Evolutionary conservation across 2,329 filamentous ascomycete species (phyloP), one percentile per base, ranked within the genome.

Genomic region (Fusarium algeriense): DNA sequence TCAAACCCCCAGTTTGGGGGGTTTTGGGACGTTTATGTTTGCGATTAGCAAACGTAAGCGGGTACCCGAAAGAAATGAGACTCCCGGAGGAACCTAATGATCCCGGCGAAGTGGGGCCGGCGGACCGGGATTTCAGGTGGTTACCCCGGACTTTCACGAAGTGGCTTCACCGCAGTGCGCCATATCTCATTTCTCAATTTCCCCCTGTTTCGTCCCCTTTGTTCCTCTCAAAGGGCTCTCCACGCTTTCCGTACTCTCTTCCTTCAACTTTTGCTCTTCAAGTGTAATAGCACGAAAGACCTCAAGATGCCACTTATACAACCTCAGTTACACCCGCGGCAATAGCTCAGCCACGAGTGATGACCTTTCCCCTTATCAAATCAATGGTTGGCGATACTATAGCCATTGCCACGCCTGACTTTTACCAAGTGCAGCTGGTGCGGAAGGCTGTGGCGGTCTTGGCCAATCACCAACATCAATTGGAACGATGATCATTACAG

Each of bases 151-250:
- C 45, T 35, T 26, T 60, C 19, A 14, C 20, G 15, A 32, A 23
- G 54, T 48, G 62, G 64, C 40, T 66, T 67, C 28, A 23, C n/a
- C 10, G 10, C n/a, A 43, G n/a, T 45, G 30, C 46, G 41, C 41
- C 23, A 48, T 54, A 34, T 54, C n/a, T 54, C 34, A 17, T 69
- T 41, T 64, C 17, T 17, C 26, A 34, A 30, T 30, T 50, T 28
- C 40, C 41, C 30, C 62, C 40, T 45, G 8, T 49, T 45, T 49
- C 13, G 7, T 38, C 23, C 11, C 8, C 19, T 38, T 30, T 32
- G 9, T 14, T 59, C 6, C 6, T 13, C 28, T 58, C 30, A n/a
- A 30, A 26, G 26, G 19, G 17, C 7, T 28, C 35, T 30, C 30
- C 7, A 30, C 30, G 30, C 30, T 7, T 28, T 23, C 19, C 10